These are phyloP conservation scores for Apophysomyces sp. DNA, from an alignment of 371 early-diverging fungal species.

Conservation along the genomic window DNA sequence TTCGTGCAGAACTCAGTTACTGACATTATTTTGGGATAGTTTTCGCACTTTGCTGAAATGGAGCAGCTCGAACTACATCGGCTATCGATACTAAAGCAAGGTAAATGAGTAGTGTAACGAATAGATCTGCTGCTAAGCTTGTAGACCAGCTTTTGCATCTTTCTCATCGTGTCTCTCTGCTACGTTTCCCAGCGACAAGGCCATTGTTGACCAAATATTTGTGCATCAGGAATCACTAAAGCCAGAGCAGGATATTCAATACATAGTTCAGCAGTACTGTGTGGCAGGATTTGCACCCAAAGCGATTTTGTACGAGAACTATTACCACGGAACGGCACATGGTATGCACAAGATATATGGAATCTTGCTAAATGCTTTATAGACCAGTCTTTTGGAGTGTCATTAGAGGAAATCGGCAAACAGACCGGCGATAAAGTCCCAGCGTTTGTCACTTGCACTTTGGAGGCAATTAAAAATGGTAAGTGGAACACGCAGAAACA, in stretches of 20 bases:
- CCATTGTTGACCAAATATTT: slow-evolving; percentile 63
- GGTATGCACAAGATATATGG: slow-evolving; percentile 32
- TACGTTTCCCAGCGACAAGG: slow-evolving; percentile 55
- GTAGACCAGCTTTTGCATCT: slow-evolving; percentile 48
- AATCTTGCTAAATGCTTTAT: neutral
- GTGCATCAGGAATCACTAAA: slow-evolving; percentile 73
- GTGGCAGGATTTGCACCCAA: slow-evolving; percentile 71
- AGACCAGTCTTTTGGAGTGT: slow-evolving; percentile 77
- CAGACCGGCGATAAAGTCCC: slow-evolving; percentile 60
- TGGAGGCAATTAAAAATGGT: slow-evolving; percentile 32
- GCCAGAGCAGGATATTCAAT: slow-evolving; percentile 75
- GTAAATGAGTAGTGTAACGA: slow-evolving; percentile 13
- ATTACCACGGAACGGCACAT: slow-evolving; percentile 61
- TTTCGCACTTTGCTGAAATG: slow-evolving; percentile 61
- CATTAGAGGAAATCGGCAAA: slow-evolving; percentile 66
- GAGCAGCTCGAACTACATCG: slow-evolving; percentile 58
- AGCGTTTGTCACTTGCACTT: slow-evolving; percentile 46
- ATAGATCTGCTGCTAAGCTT: neutral
- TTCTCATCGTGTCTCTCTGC: slow-evolving; percentile 60
- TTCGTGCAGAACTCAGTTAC: neutral
- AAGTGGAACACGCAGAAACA: neutral
- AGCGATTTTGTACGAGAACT: slow-evolving; percentile 69
- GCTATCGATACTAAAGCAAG: slow-evolving; percentile 48
- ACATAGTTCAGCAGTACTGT: slow-evolving; percentile 73
- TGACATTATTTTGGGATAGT: slow-evolving; percentile 28